phyloP scores from a whole-genome alignment of 768 basidiomycete species.

The Clitopilus hobsonii region DNA sequence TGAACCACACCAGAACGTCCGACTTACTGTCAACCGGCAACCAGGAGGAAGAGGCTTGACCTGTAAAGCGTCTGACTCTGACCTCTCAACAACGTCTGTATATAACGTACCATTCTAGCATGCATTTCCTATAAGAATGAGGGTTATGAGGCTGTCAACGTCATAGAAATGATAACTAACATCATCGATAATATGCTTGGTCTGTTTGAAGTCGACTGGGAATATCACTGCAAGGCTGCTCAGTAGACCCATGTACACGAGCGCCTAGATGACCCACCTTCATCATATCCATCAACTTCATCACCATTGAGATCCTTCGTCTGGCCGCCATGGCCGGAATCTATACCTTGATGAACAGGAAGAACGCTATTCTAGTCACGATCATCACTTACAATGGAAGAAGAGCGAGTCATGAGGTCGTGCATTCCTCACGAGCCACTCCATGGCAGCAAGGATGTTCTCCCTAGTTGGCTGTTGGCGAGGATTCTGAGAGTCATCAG shows the following conservation, averaged over 20 bases:
- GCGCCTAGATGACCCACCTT: slow-evolving; percentile 48
- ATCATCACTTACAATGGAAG: slow-evolving; percentile 55
- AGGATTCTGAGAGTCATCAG: slow-evolving; percentile 47
- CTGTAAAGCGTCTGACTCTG: slow-evolving; percentile 13
- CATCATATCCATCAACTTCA: slow-evolving; percentile 76
- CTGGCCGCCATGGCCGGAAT: slow-evolving; percentile 97
- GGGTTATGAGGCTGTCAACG: neutral
- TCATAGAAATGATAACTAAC: slow-evolving; percentile 25
- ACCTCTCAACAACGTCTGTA: too few relatives aligned
- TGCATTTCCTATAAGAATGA: slow-evolving; percentile 38
- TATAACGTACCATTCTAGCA: slow-evolving; percentile 42
- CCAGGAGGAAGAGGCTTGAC: slow-evolving; percentile 40
- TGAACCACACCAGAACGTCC: neutral
- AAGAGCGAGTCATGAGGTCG: slow-evolving; percentile 69
- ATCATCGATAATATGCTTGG: slow-evolving; percentile 75
- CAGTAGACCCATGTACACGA: too few relatives aligned
- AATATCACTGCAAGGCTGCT: slow-evolving; percentile 62
- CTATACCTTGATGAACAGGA: slow-evolving; percentile 25
- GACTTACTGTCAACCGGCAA: slow-evolving; percentile 48
- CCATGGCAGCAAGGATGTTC: slow-evolving; percentile 47
- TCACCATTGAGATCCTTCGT: slow-evolving; percentile 74
- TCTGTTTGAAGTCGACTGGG: slow-evolving; percentile 77
- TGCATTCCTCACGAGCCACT: slow-evolving; percentile 65
- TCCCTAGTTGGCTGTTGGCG: slow-evolving; percentile 38
- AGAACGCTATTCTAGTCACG: neutral